A percentile compares a stretch with the other conserved stretches of the same genome.
Evolutionary conservation across 371 early-diverging fungal genomes (phyloP).

Genomic region (Conidiobolus coronatus): DNA sequence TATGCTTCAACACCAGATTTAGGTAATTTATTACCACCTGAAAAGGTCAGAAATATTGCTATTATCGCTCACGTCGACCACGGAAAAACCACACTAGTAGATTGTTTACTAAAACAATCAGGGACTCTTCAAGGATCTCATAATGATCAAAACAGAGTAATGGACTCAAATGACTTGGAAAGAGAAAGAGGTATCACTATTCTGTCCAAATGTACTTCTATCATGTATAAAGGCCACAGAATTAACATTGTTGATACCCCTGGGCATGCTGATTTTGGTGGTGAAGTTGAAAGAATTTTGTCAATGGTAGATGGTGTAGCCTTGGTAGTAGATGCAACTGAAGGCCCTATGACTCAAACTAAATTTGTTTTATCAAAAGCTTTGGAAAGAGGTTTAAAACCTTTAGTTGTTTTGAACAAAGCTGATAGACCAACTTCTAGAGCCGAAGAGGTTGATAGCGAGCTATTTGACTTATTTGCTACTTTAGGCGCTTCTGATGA

Average conservation of each 20-base stretch:
- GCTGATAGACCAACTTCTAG: slow-evolving; percentile 48
- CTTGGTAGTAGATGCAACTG: slow-evolving; percentile 55
- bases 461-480: slow-evolving; percentile 48
- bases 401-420: slow-evolving; percentile 58
- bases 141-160: slow-evolving; percentile 24
- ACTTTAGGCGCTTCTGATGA: slow-evolving; percentile 44
- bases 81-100: slow-evolving; percentile 98
- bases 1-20: too few relatives aligned
- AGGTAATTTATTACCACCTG: background rate
- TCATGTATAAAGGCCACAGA: slow-evolving; percentile 25
- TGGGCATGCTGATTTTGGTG: slow-evolving; percentile 55
- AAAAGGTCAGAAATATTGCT: background rate
- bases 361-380: slow-evolving; percentile 61
- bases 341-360: slow-evolving; percentile 69
- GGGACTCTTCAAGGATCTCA: slow-evolving; percentile 9
- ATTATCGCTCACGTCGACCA: slow-evolving; percentile 80
- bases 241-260: slow-evolving; percentile 73
- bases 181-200: slow-evolving; percentile 70
- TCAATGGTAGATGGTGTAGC: slow-evolving; percentile 64
- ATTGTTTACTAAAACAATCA: slow-evolving; percentile 66
- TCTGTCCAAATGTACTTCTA: slow-evolving; percentile 44
- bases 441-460: slow-evolving; percentile 40
- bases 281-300: slow-evolving; percentile 66
- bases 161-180: slow-evolving; percentile 65
- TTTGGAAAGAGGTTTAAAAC: slow-evolving; percentile 27